Evolutionary conservation across 805 yeast genomes (phyloP), one percentile per base, ranked within the genome.

Genomic region (Yamadazyma scolyti): DNA sequence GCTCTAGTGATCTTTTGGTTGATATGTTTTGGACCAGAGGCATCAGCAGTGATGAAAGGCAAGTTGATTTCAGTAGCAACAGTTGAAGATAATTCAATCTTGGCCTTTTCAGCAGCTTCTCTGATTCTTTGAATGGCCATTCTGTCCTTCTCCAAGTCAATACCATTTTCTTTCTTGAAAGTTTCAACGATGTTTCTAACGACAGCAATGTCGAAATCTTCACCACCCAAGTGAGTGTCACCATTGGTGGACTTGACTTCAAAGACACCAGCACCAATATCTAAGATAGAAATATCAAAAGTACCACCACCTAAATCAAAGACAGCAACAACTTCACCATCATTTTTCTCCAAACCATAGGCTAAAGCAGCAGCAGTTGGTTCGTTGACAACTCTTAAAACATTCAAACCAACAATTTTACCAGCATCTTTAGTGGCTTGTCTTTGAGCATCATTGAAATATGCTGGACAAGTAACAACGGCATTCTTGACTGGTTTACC

Each of bases 231-330:
- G 68, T 84, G 94, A 47, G 94, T 84, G 69, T 84, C 93, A 79
- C 94, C 97, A 68, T 89, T 89, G 58, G 97, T 88, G 42, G 96
- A 86, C 73, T 88, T 88, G 62, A 88, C 97, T 75, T 88, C 97
- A 54, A 88, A 88, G 47, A 88, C 97, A 75, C 97, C 97, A 59
- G 88, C 87, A 70, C 89, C 96, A 53, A 88, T 89, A 74, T 89
- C 97, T 58, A 88, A 76, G 61, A 88, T 85, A 51, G 97, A 88
- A 67, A 88, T 82, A 82, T 88, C 97, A 62, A 88, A 88, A 54
- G 97, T 88, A 79, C 97, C 97, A 66, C 97, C 97, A 79, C 97
- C 97, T 57, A 88, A 76, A 70, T 88, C 97, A 71, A 89, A 88
- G 46, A 88, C 97, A 42, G 97, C 97, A 51, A 88, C 95, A 42